Base-by-base conservation (phyloP, 192 early-diverging fungal genomes). In the Lobulomyces angularis region DNA sequence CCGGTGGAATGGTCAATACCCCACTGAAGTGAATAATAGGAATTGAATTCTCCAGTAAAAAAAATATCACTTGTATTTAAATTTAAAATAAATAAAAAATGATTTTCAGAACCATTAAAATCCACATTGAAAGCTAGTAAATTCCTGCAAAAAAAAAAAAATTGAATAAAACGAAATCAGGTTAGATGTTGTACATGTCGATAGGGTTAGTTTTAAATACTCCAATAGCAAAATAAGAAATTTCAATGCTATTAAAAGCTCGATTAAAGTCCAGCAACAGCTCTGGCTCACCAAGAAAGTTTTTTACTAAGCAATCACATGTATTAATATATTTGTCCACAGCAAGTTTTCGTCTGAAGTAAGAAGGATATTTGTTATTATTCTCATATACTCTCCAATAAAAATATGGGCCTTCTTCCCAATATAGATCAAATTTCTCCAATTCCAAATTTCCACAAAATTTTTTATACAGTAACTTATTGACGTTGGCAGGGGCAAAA, bases 1-100 rank as follows among this genome's bases (percentile, higher is more conserved):
- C 12, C 50, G 22, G 37, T 24, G 35, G 34, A 2, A n/a, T 22
- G 37, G 2, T 8, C 40, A 16, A 8, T 8, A n/a, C 14, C 7
- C 64, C 64, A 67, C 11, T 56, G 31, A 2, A 47, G 56, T 11
- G 56, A 56, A 27, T 64, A 64, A 22, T 67, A 67, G 11, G 64
- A 52, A 6, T 38, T 31, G n/a, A n/a, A n/a, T 2, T 7, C 5
- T n/a, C 39, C 39, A 3, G 21, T 26, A 28, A 45, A 37, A 3
- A 40, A n/a, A 2, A 18, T 28, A 5, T 58, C 14, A n/a, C 24
- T 34, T 12, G 34, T 28, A 11, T 8, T 8, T 20, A 45, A 20
- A 48, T 62, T 28, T 1, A 23, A 25, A 16, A 60, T 37, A 31
- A 20, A 50, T 28, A 66, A 41, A 6, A 5, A 7, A 36, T 41